Percentiles rank a stretch among this genome's conserved stretches.
Evolutionary conservation across 306 rosid genomes (phyloP).

Genomic region (Ziziphus jujuba): DNA sequence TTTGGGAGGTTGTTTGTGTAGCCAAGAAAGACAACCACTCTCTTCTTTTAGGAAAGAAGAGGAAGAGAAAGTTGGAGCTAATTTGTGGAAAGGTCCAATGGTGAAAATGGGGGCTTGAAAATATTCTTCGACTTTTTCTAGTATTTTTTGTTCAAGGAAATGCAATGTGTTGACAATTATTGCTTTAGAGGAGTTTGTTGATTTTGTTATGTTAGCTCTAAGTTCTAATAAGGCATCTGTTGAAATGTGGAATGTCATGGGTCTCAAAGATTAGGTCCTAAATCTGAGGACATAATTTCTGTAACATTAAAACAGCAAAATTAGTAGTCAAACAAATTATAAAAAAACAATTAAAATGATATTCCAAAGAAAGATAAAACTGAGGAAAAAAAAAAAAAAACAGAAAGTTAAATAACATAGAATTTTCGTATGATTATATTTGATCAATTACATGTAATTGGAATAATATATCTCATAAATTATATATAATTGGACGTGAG

Average conservation of each 20-base stretch:
- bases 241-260: not conserved
- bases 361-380: not conserved
- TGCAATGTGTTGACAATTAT: constrained; percentile 52
- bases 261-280: not conserved
- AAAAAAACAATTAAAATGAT: not conserved
- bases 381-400: not conserved
- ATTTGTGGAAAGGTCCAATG: constrained; percentile 65
- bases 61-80: constrained; percentile 19
- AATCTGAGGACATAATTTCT: not conserved
- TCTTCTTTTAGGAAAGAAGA: constrained; percentile 43
- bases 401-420: no score
- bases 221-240: not conserved
- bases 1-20: constrained; percentile 29
- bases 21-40: constrained; percentile 51
- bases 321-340: not conserved
- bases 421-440: no score
- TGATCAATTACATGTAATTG: no score
- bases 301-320: not conserved
- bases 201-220: constrained; percentile 17
- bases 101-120: constrained; percentile 46
- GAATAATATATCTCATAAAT: no score
- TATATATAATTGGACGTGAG: no score
- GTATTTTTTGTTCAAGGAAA: constrained; percentile 43
- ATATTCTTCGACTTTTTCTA: constrained; percentile 24
- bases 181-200: constrained; percentile 39